Evolutionary conservation across 2,329 filamentous ascomycete genomes (phyloP), one percentile per base, ranked within the genome.

Genomic region (Ascomycota sp.): DNA sequence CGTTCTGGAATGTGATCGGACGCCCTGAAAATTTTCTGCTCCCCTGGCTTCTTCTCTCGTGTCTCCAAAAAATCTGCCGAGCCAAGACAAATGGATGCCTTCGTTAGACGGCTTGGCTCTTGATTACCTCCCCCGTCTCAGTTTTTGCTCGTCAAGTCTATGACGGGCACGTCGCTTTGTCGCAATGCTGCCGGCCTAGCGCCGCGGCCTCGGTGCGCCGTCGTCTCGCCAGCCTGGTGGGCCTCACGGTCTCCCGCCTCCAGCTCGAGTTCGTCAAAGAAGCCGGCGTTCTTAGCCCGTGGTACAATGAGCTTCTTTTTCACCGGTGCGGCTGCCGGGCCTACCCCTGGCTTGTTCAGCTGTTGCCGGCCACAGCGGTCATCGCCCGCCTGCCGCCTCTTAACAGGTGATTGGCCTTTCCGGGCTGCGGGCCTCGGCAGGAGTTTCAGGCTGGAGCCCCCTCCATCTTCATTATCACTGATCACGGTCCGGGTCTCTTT

Each of bases 281-380:
- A 61, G 3, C 57, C 57, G 5, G 41, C 40, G 10, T 42, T 41
- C 27, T 51, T 53, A 19, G 41, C 41, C 25, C 48, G 47, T 9
- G 56, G 52, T 23, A 55, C 38, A 34, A 55, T 46, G 9, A 57
- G 35, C 34, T 51, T 59, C 35, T 56, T 60, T 39, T 41, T 48
- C 33, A 33, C 9, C n/a, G 22, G 5, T 17, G 15, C 15, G 15
- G 15, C 4, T 4, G 15, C 15, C 15, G 15, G 4, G 4, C 4
- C 15, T 17, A 17, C 15, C 15, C 15, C 15, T 17, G 3, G 15
- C 15, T 17, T 17, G 15, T 17, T 3, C 15, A 17, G 15, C 15
- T 17, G 15, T 4, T 17, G 15, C 15, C 15, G 15, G 15, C 15
- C 15, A 17, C 15, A 17, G 15, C 15, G 15, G 4, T 17, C 15